Base-by-base conservation (phyloP, 306 rosid species). In the Datisca glomerata region DNA sequence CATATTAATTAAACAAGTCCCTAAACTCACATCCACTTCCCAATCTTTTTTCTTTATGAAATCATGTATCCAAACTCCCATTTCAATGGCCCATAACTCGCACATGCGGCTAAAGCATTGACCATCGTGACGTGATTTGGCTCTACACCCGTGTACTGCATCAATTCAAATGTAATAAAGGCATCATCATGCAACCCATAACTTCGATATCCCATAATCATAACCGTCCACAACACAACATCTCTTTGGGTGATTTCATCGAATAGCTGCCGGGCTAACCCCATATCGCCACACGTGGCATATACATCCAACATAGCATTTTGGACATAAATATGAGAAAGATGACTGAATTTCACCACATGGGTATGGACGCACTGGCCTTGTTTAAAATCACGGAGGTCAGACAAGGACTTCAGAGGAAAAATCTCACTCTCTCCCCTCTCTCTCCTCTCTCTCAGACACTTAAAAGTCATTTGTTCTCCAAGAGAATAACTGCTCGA, bases 191-290 rank as follows among this genome's bases (percentile, higher is more conserved):
- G 61, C 48, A 12, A 49, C 40, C 62, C 55, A 18, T 47, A 45
- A 49, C 44, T 60, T 21, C 64, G 56, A 40, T 63, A 78, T 24
- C 79, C 92, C 70, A 57, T 71, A 18, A 81, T 73, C 68, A 86
- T 13, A 12, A 74, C 81, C 4, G 77, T 86, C 96, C 96, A 78
- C 6, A 92, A 81, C 39, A 86, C 94, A 32, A 86, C 91, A 56
- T 86, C 92, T 49, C 71, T 73, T 0, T 57, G 73, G 33, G 38
- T 69, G 91, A 81, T 78, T 75, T 86, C 84, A 45, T 78, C 93
- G 14, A 86, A 86, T 74, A 73, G 47, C 18, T 16, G 47, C 1
- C 53, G 70, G 31, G 93, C 81, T 1, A 74, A 40, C 0, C 27
- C 43, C 37, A 75, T 20, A 0, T 28, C 39, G 4, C 81, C 68